Base-by-base conservation (phyloP, 2,329 filamentous ascomycete species). In the Didymella arachidicola region DNA sequence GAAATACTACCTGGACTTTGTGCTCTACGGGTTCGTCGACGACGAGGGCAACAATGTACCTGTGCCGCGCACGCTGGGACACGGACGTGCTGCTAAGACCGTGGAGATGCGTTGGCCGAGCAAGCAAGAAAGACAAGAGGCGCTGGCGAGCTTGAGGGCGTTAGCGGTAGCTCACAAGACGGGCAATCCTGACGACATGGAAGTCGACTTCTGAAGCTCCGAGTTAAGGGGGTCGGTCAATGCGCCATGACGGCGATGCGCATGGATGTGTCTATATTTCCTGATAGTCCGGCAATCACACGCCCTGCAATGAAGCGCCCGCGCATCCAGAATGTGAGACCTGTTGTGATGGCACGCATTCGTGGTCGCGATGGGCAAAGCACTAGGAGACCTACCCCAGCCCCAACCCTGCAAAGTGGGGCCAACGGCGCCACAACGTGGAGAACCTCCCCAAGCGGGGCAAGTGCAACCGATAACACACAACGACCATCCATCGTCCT, bases 21-120 rank as follows among this genome's bases (percentile, higher is more conserved):
- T 87, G 64, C 61, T 85, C 16, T 91, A 85, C 80, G 89, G 90
- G 0, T 84, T 84, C 69, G 77, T 88, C 27, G 81, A 89, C 72
- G 26, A 5, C 14, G 42, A 71, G 4, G 81, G 84, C 47, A 71
- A 78, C 61, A 83, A 87, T 69, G 67, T 85, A 5, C 79, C 82
- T 0, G 27, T 62, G 5, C 83, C 85, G 2, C 79, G 75, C 10
- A 72, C 80, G 48, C 80, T 83, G 47, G 81, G 86, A 68, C 78
- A 82, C 64, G 82, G 84, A 68, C 80, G 86, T 67, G 79, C 51
- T 7, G 10, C 1, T 10, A 42, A 22, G 7, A 36, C 46, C 16
- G 41, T 51, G 6, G 38, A 49, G 46, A 16, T 46, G 3, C 45
- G 57, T 5, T 58, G 49, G 56, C 56, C 56, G 30, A 50, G 7